phyloP scores from a whole-genome alignment of 2,329 filamentous ascomycete species.

The Fusarium poae region DNA sequence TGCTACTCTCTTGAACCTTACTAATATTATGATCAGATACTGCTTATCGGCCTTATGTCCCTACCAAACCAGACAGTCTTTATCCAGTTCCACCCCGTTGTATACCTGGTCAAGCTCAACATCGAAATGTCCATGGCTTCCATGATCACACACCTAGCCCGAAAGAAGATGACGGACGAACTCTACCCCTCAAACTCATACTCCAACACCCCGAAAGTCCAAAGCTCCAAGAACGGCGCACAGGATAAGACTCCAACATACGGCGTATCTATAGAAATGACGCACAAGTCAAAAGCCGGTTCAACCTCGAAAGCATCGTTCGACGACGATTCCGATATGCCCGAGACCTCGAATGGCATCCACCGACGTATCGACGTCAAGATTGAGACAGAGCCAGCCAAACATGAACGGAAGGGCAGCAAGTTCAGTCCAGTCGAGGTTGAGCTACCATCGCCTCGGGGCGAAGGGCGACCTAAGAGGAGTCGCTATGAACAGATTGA shows the following conservation, averaged over 20 bases:
- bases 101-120: conserved; percentile 66
- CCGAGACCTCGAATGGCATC: conserved; percentile 27
- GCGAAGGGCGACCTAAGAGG: conserved; percentile 6
- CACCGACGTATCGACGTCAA: conserved; percentile 40
- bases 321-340: conserved; percentile 1
- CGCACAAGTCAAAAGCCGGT: conserved; percentile 31
- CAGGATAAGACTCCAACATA: conserved; percentile 14
- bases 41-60: conserved; percentile 54
- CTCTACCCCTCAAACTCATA: conserved; percentile 31
- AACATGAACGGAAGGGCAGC: neutral
- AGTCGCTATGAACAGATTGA: conserved; percentile 13
- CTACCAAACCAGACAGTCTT: conserved; percentile 54
- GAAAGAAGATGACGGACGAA: conserved; percentile 31
- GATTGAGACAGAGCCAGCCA: conserved; percentile 4
- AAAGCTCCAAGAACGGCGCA: neutral
- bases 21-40: neutral
- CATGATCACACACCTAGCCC: conserved; percentile 59
- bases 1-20: fast-evolving
- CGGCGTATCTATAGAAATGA: conserved; percentile 24
- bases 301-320: conserved; percentile 30
- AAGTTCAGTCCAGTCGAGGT: neutral
- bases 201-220: conserved; percentile 15
- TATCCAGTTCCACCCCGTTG: conserved; percentile 65
- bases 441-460: neutral
- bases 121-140: conserved; percentile 68